phyloP scores from a whole-genome alignment of 192 early-diverging fungal genomes.

The Diversispora eburnea region DNA sequence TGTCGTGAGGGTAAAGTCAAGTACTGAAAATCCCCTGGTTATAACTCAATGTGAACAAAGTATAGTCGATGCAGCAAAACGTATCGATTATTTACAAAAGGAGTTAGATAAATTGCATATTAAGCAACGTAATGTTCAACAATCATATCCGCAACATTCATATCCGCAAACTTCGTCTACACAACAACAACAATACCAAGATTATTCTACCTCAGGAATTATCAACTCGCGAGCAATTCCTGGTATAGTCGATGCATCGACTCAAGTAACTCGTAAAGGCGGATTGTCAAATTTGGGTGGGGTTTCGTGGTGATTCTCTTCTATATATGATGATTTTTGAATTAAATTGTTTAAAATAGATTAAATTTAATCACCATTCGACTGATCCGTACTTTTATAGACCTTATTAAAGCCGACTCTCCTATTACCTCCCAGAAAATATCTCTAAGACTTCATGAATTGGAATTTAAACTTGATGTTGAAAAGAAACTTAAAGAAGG shows the following conservation, averaged over 20 bases:
- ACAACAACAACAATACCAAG: background rate
- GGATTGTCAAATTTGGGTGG: slow-evolving; percentile 10
- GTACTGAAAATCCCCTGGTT: slow-evolving; percentile 31
- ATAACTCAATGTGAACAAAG: slow-evolving; percentile 74
- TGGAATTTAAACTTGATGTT: slow-evolving; percentile 87
- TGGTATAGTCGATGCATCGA: background rate
- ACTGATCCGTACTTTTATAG: slow-evolving; percentile 42
- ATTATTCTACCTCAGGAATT: background rate
- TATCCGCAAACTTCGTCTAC: background rate
- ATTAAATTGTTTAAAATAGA: slow-evolving; percentile 28
- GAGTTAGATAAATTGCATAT: slow-evolving; percentile 62
- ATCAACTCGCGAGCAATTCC: background rate
- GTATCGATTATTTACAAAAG: slow-evolving; percentile 65
- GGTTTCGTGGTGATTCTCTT: slow-evolving; percentile 26
- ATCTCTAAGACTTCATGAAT: slow-evolving; percentile 79
- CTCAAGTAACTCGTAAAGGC: slow-evolving; percentile 15
- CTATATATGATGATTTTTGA: slow-evolving; percentile 30
- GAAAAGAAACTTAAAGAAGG: slow-evolving; percentile 91
- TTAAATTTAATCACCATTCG: slow-evolving; percentile 30
- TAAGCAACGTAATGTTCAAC: slow-evolving; percentile 48
- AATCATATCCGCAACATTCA: background rate
- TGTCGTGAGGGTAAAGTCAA: slow-evolving; percentile 53
- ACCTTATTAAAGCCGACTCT: slow-evolving; percentile 66
- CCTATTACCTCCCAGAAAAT: slow-evolving; percentile 67
- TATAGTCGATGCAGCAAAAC: slow-evolving; percentile 60